These are phyloP conservation scores for Suillus bovinus DNA, from an alignment of 768 basidiomycete species.

Conservation along the genomic window DNA sequence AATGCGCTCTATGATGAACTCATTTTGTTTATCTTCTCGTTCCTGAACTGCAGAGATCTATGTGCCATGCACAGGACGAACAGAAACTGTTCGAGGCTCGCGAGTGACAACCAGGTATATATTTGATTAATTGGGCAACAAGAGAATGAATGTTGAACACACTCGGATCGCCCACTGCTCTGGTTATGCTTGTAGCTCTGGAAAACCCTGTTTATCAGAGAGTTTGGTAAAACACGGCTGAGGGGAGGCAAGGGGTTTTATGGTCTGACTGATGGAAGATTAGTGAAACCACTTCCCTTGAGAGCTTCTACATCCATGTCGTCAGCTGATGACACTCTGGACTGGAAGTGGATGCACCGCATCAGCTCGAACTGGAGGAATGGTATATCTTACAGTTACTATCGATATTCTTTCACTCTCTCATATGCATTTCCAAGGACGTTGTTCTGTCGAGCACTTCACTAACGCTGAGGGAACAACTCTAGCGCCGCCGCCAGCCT, in stretches of 20 bases:
- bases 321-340: conserved; percentile 37
- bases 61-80: conserved; percentile 63
- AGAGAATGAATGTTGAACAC: conserved; percentile 20
- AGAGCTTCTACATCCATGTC: conserved; percentile 33
- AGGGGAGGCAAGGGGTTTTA: conserved; percentile 68
- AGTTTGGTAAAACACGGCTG: conserved; percentile 67
- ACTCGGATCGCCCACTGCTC: conserved; percentile 9
- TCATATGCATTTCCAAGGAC: conserved; percentile 49
- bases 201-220: conserved; percentile 62
- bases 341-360: conserved; percentile 89
- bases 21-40: conserved; percentile 70
- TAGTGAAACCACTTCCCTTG: conserved; percentile 59
- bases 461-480: conserved; percentile 13
- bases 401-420: conserved; percentile 17
- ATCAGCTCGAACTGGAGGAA: conserved; percentile 82
- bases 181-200: conserved; percentile 48
- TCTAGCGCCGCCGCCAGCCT: conserved; percentile 11
- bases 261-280: conserved; percentile 54
- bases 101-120: conserved; percentile 65
- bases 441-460: conserved; percentile 51
- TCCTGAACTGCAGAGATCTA: conserved; percentile 66
- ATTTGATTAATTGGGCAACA: conserved; percentile 17
- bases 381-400: conserved; percentile 45
- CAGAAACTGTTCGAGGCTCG: conserved; percentile 65
- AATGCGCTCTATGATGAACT: conserved; percentile 73